Evolutionary conservation across 129 eudicot genomes (phyloP).

Genomic region (Silybum marianum): DNA sequence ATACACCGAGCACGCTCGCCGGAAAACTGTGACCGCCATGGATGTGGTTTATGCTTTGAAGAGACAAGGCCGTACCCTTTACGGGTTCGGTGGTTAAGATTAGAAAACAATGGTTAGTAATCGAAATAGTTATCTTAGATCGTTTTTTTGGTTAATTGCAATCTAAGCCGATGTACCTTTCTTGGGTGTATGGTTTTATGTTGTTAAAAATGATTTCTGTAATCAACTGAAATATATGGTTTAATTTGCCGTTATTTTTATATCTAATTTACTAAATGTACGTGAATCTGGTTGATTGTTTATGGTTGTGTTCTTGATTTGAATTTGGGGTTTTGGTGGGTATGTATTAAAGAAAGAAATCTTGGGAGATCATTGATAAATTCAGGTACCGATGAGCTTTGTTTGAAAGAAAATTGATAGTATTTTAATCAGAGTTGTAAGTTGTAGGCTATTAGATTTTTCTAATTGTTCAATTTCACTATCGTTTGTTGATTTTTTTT

Average conservation of each 20-base stretch:
- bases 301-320: neutral
- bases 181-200: neutral
- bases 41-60: constrained; percentile 42
- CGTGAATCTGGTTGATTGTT: too few species aligned
- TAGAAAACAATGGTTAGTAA: neutral
- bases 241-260: neutral
- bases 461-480: too few species aligned
- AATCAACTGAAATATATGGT: neutral
- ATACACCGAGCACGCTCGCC: constrained; percentile 33
- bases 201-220: neutral
- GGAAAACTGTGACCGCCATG: constrained; percentile 42
- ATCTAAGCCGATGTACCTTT: neutral
- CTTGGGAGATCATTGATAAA: too few species aligned
- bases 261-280: too few species aligned
- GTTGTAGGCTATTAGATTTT: too few species aligned
- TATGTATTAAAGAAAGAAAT: neutral
- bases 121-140: neutral
- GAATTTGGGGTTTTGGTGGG: neutral
- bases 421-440: too few species aligned
- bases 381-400: too few species aligned
- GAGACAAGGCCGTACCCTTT: constrained; percentile 33
- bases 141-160: neutral
- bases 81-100: constrained; percentile 36
- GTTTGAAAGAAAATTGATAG: too few species aligned
- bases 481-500: too few species aligned